phyloP scores from a whole-genome alignment of 1,139 yeast genomes.

The Magnusiomyces suaveolens region DNA sequence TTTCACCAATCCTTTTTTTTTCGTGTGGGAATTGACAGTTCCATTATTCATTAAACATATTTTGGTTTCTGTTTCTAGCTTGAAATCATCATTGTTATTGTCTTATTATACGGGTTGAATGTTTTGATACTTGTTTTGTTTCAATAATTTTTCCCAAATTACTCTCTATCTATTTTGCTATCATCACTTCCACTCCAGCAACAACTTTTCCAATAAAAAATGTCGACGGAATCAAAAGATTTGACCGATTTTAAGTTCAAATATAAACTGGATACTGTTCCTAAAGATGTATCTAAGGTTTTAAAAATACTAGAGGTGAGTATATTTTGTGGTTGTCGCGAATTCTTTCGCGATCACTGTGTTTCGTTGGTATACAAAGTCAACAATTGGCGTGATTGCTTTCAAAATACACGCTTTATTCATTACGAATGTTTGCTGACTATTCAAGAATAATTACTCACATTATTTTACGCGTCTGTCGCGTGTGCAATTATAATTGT shows the following conservation, averaged over 20 bases:
- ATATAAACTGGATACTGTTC: background rate
- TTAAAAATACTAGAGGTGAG: background rate
- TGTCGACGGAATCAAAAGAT: background rate
- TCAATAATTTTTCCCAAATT: background rate
- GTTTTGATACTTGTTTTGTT: background rate
- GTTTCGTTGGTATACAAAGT: background rate
- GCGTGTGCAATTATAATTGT: background rate
- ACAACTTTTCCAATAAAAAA: background rate
- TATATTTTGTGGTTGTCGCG: background rate
- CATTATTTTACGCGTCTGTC: background rate
- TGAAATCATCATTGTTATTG: background rate
- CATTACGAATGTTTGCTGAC: background rate
- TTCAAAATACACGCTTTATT: background rate
- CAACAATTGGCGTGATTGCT: background rate
- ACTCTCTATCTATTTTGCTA: background rate
- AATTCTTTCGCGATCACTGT: too few relatives aligned
- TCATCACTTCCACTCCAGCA: background rate
- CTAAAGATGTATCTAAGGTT: background rate
- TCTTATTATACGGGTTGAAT: background rate
- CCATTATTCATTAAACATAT: too few relatives aligned
- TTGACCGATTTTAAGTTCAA: conserved; percentile 1
- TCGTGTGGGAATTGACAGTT: too few relatives aligned
- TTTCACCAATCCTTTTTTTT: too few relatives aligned
- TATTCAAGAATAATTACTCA: background rate
- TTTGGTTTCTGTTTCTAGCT: too few relatives aligned